These are phyloP conservation scores for Cnidoscolus chayamansa DNA, from an alignment of 441 rosid genomes.

Conservation along the genomic window DNA sequence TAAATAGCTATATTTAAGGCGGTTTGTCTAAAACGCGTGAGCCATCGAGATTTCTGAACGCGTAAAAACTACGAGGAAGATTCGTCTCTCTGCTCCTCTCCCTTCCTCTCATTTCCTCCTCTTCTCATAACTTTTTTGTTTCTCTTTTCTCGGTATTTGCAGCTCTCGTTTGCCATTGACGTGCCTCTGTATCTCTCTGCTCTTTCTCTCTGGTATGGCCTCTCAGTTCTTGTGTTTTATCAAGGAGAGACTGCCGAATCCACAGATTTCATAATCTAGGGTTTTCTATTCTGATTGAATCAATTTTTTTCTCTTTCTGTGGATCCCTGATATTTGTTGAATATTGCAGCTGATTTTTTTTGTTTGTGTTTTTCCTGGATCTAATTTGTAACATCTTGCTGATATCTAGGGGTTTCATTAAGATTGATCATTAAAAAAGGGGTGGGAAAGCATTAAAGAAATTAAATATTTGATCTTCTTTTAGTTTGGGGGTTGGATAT, in stretches of 20 bases:
- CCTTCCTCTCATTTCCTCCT: not conserved
- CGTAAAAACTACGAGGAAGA: no score
- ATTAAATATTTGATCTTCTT: conserved; percentile 4
- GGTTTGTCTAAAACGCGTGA: no score
- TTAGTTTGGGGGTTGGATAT: conserved; percentile 22
- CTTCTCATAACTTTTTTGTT: no score
- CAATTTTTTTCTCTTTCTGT: not conserved
- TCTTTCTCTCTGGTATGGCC: conserved; percentile 47
- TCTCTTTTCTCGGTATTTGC: not conserved
- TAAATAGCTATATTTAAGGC: no score
- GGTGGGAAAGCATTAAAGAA: not conserved
- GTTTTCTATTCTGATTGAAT: conserved; percentile 28
- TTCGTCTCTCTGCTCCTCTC: not conserved
- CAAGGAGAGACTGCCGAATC: conserved; percentile 31
- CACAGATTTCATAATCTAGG: conserved; percentile 26
- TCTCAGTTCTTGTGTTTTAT: conserved; percentile 34
- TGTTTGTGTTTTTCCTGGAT: not conserved
- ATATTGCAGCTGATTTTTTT: not conserved
- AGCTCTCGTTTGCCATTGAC: not conserved
- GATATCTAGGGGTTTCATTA: conserved; percentile 9
- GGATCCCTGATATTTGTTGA: not conserved
- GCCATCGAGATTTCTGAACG: no score
- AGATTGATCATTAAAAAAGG: not conserved
- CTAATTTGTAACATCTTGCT: not conserved
- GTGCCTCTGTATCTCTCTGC: conserved; percentile 1